These are phyloP conservation scores for Aaosphaeria pasadenensis DNA, from an alignment of 2,329 filamentous ascomycete genomes.

Conservation along the genomic window DNA sequence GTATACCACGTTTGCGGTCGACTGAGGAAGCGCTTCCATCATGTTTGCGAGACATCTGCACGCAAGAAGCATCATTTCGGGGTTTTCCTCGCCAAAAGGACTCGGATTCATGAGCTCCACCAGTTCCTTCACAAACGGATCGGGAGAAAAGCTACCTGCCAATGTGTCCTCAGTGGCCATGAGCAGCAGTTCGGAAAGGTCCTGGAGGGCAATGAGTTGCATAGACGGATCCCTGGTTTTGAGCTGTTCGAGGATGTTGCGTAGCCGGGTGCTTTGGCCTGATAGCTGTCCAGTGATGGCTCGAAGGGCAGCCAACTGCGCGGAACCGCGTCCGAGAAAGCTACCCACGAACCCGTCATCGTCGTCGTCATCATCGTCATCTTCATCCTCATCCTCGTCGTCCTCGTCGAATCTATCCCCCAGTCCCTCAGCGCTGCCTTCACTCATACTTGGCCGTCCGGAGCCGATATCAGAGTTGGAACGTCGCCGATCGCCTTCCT, in stretches of 20 bases:
- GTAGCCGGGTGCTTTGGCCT: conserved; percentile 73
- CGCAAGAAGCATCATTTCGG: conserved; percentile 94
- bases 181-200: conserved; percentile 87
- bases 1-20: conserved; percentile 93
- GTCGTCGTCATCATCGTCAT: conserved; percentile 51
- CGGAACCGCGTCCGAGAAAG: conserved; percentile 65
- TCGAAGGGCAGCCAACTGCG: conserved; percentile 74
- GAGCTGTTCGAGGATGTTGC: conserved; percentile 59
- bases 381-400: conserved; percentile 53
- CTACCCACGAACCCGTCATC: conserved; percentile 56
- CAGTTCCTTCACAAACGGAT: conserved; percentile 92
- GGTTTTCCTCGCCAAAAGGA: conserved; percentile 83
- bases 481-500: conserved; percentile 45
- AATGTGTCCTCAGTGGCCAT: conserved; percentile 97
- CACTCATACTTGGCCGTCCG: conserved; percentile 39
- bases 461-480: conserved; percentile 16
- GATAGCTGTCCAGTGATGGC: conserved; percentile 87
- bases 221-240: conserved; percentile 80
- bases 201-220: conserved; percentile 88
- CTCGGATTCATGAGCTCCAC: conserved; percentile 88
- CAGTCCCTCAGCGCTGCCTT: conserved; percentile 60
- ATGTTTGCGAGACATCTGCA: conserved; percentile 94
- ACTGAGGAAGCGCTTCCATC: conserved; percentile 93
- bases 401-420: conserved; percentile 41
- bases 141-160: conserved; percentile 89